These are phyloP conservation scores for Aquilaria malaccensis DNA, from an alignment of 345 rosid genomes.

Conservation along the genomic window DNA sequence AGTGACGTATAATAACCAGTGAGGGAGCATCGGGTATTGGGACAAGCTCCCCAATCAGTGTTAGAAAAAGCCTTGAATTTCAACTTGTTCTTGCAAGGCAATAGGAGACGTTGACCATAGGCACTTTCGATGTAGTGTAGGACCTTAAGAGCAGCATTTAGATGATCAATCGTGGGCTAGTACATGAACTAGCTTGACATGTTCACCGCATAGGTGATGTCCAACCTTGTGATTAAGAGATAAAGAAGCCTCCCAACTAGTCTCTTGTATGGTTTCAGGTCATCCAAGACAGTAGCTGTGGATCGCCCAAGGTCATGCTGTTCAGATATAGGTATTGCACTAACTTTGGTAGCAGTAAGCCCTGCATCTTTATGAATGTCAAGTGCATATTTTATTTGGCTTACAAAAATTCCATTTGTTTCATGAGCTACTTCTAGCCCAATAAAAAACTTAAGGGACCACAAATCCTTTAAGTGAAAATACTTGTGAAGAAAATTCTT, in stretches of 20 bases:
- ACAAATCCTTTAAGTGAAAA: not conserved
- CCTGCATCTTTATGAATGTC: not conserved
- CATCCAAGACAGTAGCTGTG: not conserved
- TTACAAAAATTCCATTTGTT: not conserved
- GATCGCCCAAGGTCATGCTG: not conserved
- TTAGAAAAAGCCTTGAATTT: constrained; percentile 1
- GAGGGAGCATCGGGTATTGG: not conserved
- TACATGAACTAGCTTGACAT: constrained; percentile 1
- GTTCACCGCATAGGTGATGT: not conserved
- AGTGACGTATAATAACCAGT: not conserved
- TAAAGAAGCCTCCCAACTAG: constrained; percentile 2
- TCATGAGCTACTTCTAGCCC: not conserved
- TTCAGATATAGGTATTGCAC: not conserved
- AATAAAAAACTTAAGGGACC: not conserved
- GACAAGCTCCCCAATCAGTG: constrained; percentile 11
- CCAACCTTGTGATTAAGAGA: not conserved
- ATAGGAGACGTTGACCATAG: not conserved
- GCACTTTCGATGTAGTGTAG: not conserved
- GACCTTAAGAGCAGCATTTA: not conserved
- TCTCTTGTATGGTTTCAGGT: not conserved
- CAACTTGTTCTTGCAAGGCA: not conserved
- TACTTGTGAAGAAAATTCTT: too few species aligned
- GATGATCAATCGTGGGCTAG: not conserved
- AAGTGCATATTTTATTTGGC: not conserved
- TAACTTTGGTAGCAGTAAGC: not conserved